phyloP scores from a whole-genome alignment of 352 stramenopile genomes.

The Aphanomyces euteiches region DNA sequence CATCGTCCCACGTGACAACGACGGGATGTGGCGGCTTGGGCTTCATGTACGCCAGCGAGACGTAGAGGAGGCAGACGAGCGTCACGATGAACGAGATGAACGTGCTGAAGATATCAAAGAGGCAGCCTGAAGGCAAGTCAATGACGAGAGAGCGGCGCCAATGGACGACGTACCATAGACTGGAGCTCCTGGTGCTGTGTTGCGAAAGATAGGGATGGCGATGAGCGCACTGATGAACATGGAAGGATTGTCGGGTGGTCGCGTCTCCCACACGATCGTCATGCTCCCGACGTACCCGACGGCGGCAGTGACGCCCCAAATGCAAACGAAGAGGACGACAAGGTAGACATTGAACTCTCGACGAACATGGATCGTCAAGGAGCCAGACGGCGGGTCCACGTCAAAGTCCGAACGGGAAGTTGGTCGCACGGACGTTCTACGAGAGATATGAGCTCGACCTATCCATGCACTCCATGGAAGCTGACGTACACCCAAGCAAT shows the following conservation, averaged over 20 bases:
- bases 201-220: slow-evolving; percentile 24
- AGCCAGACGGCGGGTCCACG: not conserved
- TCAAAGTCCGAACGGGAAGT: not conserved
- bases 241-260: slow-evolving; percentile 10
- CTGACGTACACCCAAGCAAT: not conserved
- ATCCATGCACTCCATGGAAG: not conserved
- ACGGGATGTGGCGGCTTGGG: not conserved
- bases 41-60: slow-evolving; percentile 22
- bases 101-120: slow-evolving; percentile 30
- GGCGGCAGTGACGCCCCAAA: slow-evolving; percentile 25
- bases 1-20: not conserved
- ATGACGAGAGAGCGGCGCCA: not conserved
- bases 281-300: slow-evolving; percentile 26
- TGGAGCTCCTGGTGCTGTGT: slow-evolving; percentile 12
- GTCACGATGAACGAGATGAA: slow-evolving; percentile 26
- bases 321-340: slow-evolving; percentile 15
- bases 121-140: not conserved
- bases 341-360: slow-evolving; percentile 27
- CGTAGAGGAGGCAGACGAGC: slow-evolving; percentile 15
- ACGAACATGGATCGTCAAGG: not conserved
- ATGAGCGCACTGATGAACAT: slow-evolving; percentile 19
- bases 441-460: not conserved
- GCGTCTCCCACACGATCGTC: slow-evolving; percentile 13
- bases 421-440: too few species aligned
- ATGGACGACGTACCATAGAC: slow-evolving; percentile 11